Base-by-base conservation (phyloP, 1,284 basidiomycete genomes). In the Earliella scabrosa region DNA sequence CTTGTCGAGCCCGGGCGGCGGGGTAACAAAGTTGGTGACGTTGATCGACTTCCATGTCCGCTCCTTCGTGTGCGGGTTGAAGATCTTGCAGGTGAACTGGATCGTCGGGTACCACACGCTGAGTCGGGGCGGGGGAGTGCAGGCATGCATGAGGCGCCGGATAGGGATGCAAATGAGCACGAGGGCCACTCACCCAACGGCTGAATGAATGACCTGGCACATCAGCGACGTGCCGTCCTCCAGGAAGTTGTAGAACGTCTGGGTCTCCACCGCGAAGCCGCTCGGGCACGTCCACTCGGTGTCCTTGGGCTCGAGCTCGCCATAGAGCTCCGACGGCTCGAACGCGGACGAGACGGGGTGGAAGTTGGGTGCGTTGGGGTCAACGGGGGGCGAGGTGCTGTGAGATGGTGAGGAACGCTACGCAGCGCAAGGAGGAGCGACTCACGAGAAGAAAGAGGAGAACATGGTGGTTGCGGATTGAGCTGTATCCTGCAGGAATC, bases 191-290 rank as follows among this genome's bases (percentile, higher is more conserved):
- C 68, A 97, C 95, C 97, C 97, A 52, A 97, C 85, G 44, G 92
- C 82, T 2, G 95, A 97, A 80, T 98, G 95, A 68, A 99, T 98
- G 59, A 99, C 84, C 77, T 99, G 97, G 67, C 85, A 88, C 83
- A 93, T 92, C 60, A 97, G 63, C 52, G 87, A 83, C 23, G 83
- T 85, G 4, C 96, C 96, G 79, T 97, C 93, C 36, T 88, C 83
- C 13, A 93, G 80, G 63, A 92, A 82, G 34, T 88, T 80, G 75
- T 99, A 99, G 78, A 90, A 99, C 0, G 76, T 82, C 72, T 98
- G 94, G 0, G 97, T 98, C 75, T 99, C 97, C 2, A 95, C 92
- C 41, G 87, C 83, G 72, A 98, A 97, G 0, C 95, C 94, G 64
- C 83, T 82, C 3, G 86, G 79, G 73, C 92, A 93, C 36, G 85